phyloP scores from a whole-genome alignment of 2,329 filamentous ascomycete genomes.

The Cordyceps farinosa region DNA sequence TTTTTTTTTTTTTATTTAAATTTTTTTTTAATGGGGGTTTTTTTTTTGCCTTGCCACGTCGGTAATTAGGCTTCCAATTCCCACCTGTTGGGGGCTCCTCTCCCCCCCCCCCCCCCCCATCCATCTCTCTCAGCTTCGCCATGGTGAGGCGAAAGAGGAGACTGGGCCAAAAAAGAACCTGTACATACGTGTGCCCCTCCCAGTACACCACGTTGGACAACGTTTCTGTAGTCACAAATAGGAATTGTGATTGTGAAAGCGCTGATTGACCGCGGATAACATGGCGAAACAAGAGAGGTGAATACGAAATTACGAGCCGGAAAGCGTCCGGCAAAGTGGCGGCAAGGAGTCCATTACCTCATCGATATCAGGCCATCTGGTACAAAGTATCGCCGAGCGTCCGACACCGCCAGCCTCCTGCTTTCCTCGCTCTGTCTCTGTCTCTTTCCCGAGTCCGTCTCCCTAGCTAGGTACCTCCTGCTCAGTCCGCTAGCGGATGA shows the following conservation, averaged over 20 bases:
- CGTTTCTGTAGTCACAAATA: background rate
- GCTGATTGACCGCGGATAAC: background rate
- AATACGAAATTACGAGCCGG: constrained; percentile 11
- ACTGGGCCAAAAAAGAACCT: background rate
- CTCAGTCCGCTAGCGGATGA: background rate
- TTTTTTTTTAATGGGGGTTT: no score
- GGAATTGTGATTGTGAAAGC: no score
- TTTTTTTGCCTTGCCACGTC: background rate
- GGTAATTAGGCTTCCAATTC: constrained; percentile 2
- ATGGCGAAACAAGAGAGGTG: background rate
- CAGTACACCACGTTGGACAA: background rate
- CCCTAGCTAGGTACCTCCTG: background rate
- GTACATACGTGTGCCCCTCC: background rate
- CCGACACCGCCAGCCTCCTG: background rate
- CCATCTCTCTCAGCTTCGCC: constrained; percentile 3
- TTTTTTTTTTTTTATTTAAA: background rate
- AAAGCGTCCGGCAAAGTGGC: constrained; percentile 2
- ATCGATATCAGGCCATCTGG: constrained; percentile 6
- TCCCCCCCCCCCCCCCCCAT: background rate
- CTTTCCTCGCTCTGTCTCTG: background rate
- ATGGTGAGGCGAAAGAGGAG: constrained; percentile 9
- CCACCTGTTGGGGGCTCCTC: background rate
- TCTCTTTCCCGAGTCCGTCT: background rate
- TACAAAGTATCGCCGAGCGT: background rate
- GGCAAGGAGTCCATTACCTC: constrained; percentile 14